phyloP scores from a whole-genome alignment of 2,329 filamentous ascomycete genomes.

The Venturia asperata region DNA sequence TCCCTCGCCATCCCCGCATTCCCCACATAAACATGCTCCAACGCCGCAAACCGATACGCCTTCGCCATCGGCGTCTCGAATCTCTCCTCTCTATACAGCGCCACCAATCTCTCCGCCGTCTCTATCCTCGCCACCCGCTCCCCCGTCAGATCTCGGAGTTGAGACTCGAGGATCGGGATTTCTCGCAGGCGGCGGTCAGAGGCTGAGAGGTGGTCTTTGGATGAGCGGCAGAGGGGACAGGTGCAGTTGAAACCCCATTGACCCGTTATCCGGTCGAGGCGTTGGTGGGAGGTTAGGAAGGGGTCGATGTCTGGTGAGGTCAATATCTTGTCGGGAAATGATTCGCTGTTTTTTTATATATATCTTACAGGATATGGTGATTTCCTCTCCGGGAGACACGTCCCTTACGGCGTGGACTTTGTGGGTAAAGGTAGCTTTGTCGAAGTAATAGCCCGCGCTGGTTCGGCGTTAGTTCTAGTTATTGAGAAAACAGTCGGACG shows the following conservation, averaged over 20 bases:
- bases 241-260: slow-evolving; percentile 37
- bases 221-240: slow-evolving; percentile 32
- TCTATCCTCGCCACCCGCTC: slow-evolving; percentile 9
- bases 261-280: slow-evolving; percentile 28
- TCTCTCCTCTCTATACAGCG: slow-evolving; percentile 33
- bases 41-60: slow-evolving; percentile 33
- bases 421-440: slow-evolving; percentile 32
- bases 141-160: slow-evolving; percentile 32
- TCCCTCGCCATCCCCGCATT: slow-evolving; percentile 28
- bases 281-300: slow-evolving; percentile 28
- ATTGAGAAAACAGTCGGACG: no score
- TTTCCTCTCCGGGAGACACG: slow-evolving; percentile 36
- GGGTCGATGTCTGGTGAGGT: slow-evolving; percentile 26
- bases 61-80: slow-evolving; percentile 29
- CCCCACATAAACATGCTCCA: slow-evolving; percentile 36
- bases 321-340: no score
- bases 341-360: no score
- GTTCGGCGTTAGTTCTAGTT: background rate
- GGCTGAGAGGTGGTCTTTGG: slow-evolving; percentile 25
- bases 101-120: slow-evolving; percentile 34
- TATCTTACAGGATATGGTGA: slow-evolving; percentile 35
- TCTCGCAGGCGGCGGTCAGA: slow-evolving; percentile 32
- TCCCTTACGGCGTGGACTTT: slow-evolving; percentile 34
- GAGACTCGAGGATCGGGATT: slow-evolving; percentile 29
- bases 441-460: slow-evolving; percentile 33